Percentiles rank a stretch among this genome's conserved stretches.
phyloP scores from a whole-genome alignment of 345 rosid genomes.

The Euclidium syriacum region DNA sequence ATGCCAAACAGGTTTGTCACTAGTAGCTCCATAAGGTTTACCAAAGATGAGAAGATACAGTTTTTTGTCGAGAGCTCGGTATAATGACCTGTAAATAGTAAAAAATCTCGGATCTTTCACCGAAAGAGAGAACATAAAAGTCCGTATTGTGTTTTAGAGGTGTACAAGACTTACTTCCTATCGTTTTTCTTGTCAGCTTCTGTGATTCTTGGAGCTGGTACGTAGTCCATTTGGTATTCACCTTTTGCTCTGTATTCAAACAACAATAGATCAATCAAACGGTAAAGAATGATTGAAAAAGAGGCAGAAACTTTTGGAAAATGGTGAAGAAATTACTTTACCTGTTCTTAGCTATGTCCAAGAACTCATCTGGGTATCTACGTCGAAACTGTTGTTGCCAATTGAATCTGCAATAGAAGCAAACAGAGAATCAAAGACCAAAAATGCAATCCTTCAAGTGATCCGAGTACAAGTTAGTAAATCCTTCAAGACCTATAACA shows the following conservation, averaged over 20 bases:
- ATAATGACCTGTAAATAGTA: conserved; percentile 40
- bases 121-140: neutral
- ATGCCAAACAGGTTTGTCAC: conserved; percentile 75
- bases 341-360: conserved; percentile 85
- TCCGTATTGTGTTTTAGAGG: neutral
- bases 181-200: conserved; percentile 89
- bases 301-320: neutral
- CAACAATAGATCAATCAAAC: conserved; percentile 15
- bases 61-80: conserved; percentile 85
- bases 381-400: conserved; percentile 85
- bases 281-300: neutral
- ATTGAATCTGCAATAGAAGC: conserved; percentile 51
- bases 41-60: conserved; percentile 82
- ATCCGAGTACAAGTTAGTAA: no score
- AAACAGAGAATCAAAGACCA: neutral
- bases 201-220: conserved; percentile 85
- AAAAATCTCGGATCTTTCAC: neutral
- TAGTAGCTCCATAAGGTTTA: conserved; percentile 47
- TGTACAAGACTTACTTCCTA: conserved; percentile 51
- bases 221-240: conserved; percentile 85
- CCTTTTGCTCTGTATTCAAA: conserved; percentile 68
- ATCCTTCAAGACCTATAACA: no score
- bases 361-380: conserved; percentile 86
- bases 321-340: neutral
- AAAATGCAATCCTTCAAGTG: no score